phyloP scores from a whole-genome alignment of 75 land plant species.

The Picea sitchensis region DNA sequence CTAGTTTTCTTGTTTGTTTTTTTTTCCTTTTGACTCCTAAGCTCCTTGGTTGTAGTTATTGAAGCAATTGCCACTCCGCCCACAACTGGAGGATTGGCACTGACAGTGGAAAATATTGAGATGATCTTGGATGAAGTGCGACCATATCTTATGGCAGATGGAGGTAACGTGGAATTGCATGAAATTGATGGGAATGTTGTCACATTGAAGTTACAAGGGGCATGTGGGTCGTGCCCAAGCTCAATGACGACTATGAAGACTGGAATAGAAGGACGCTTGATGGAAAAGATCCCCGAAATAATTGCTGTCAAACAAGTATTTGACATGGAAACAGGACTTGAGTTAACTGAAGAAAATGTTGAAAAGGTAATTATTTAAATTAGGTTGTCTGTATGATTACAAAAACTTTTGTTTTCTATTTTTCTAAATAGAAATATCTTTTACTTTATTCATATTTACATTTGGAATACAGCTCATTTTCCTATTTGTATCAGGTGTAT shows the following conservation, averaged over 20 bases:
- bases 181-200: slow-evolving; percentile 96
- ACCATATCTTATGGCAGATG: slow-evolving; percentile 93
- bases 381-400: not conserved
- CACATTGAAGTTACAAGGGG: slow-evolving; percentile 90
- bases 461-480: not conserved
- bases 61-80: slow-evolving; percentile 5
- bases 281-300: slow-evolving; percentile 94
- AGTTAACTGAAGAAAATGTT: slow-evolving; percentile 88
- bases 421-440: not conserved
- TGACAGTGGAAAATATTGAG: slow-evolving; percentile 97
- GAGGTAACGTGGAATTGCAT: slow-evolving; percentile 93
- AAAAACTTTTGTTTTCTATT: not conserved
- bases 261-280: slow-evolving; percentile 87
- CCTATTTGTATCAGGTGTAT: not conserved
- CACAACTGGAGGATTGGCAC: slow-evolving; percentile 19
- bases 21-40: not conserved
- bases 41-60: not conserved
- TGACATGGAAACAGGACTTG: slow-evolving; percentile 90
- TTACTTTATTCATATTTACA: not conserved
- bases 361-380: slow-evolving; percentile 62
- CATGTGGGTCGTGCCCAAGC: slow-evolving; percentile 99
- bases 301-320: slow-evolving; percentile 78
- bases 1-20: not conserved
- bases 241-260: slow-evolving; percentile 92
- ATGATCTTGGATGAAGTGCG: slow-evolving; percentile 86